Evolutionary conservation across 192 early-diverging fungal species (phyloP), one percentile per base, ranked within the genome.

Genomic region (Funneliformis geosporum): DNA sequence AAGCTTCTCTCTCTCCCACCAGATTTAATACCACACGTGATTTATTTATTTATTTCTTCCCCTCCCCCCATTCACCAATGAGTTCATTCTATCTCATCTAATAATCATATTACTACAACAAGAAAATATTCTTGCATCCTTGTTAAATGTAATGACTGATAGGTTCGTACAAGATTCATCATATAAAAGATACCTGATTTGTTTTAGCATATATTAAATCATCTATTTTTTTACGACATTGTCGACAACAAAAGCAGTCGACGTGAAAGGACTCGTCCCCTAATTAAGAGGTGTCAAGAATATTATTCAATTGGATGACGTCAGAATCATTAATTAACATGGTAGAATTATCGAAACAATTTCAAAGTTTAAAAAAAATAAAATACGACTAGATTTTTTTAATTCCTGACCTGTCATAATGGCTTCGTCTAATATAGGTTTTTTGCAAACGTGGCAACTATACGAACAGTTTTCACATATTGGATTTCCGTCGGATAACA

Each of bases 391-490:
- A 38, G 18, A 61, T n/a, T 23, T n/a, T 9, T 61, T 38, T 40
- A 25, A 40, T 39, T 64, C 39, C 67, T 85, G 84, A 90, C 89
- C 94, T 60, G 94, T 94, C 82, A 95, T 92, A 55, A 95, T 93
- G n/a, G 94, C 93, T 80, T 95, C 94, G 74, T 95, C 93, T 6
- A 88, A 88, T 71, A 95, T 95, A 25, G 90, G 84, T 80, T 89
- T 86, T 62, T 89, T 92, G 85, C 94, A 95, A 61, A 89, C 81
- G 47, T 87, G 86, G 85, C 94, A 95, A 80, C 84, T 89, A 70
- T 95, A 94, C 14, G 92, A 93, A 83, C 94, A 95, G 64, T 92
- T 90, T 79, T 93, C 91, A 70, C 94, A 95, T 64, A 95, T 89
- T n/a, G 94, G 94, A 68, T 89, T 90, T n/a, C 94, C 94, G 73